Conservation (phyloP, 805 yeast species). For the Kodamaea jinghongensis region DNA sequence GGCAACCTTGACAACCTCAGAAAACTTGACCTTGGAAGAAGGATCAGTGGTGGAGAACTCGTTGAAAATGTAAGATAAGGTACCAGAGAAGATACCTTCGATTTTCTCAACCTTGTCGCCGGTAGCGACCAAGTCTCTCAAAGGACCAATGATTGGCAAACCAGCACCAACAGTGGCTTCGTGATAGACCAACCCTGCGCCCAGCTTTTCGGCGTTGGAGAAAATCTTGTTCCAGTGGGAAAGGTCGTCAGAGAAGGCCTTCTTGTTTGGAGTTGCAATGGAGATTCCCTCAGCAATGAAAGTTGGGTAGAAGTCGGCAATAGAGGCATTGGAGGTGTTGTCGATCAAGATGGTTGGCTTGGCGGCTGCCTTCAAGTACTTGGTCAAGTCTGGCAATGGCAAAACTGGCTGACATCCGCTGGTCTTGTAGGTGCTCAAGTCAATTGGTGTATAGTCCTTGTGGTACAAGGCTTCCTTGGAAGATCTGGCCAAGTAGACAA, state of each 20-base stretch:
- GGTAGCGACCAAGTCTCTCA: slow-evolving; percentile 84
- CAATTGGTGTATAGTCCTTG: slow-evolving; percentile 67
- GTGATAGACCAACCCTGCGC: slow-evolving; percentile 81
- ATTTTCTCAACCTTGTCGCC: slow-evolving; percentile 91
- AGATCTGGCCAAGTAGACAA: slow-evolving; percentile 72
- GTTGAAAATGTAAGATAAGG: slow-evolving; percentile 92
- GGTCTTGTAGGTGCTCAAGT: slow-evolving; percentile 56
- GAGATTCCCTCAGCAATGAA: slow-evolving; percentile 79
- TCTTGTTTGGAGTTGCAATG: slow-evolving; percentile 97
- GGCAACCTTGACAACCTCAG: slow-evolving; percentile 86
- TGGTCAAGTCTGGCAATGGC: slow-evolving; percentile 55
- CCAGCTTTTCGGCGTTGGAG: slow-evolving; percentile 46
- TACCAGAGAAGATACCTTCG: slow-evolving; percentile 96
- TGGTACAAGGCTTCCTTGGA: slow-evolving; percentile 68
- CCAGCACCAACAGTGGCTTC: slow-evolving; percentile 99
- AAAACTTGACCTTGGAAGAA: slow-evolving; percentile 63
- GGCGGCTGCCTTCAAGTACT: slow-evolving; percentile 62
- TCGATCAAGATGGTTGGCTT: slow-evolving; percentile 83
- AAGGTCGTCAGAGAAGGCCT: slow-evolving; percentile 84
- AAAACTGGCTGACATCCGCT: slow-evolving; percentile 47
- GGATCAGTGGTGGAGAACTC: slow-evolving; percentile 74
- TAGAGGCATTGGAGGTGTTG: slow-evolving; percentile 81
- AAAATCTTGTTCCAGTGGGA: slow-evolving; percentile 76
- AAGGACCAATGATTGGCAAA: slow-evolving; percentile 84
- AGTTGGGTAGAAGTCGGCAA: slow-evolving; percentile 75